phyloP scores from a whole-genome alignment of 2,329 filamentous ascomycete genomes.

The Juglanconis oblonga region DNA sequence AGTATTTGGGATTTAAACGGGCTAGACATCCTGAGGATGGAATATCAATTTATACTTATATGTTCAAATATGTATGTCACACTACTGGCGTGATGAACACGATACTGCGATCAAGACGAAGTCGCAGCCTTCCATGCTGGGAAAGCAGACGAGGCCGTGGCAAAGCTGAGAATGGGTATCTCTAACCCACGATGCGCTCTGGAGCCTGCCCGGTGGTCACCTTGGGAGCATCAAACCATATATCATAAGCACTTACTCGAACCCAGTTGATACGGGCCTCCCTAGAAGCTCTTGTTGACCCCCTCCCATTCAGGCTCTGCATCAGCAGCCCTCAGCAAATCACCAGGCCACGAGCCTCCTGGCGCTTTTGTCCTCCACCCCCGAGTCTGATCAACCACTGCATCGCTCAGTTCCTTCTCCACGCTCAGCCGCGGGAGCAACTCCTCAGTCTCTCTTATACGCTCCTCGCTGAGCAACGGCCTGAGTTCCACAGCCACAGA shows the following conservation, averaged over 20 bases:
- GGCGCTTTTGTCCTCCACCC: conserved; percentile 22
- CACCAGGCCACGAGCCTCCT: conserved; percentile 21
- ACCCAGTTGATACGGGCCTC: too few species aligned
- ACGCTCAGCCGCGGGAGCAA: conserved; percentile 24
- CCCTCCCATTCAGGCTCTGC: conserved; percentile 24
- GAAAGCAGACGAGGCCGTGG: too few species aligned
- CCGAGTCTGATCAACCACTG: conserved; percentile 21
- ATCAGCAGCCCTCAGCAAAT: conserved; percentile 21
- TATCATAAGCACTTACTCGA: background rate
- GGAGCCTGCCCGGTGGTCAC: too few species aligned
- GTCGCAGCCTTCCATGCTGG: too few species aligned
- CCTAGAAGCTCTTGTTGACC: conserved; percentile 23
- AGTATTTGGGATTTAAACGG: conserved; percentile 3
- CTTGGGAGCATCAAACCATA: background rate
- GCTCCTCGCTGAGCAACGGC: background rate
- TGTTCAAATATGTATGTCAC: background rate
- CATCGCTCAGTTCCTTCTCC: conserved; percentile 25
- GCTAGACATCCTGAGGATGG: conserved; percentile 16
- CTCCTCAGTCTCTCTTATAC: conserved; percentile 13
- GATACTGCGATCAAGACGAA: background rate
- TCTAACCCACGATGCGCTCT: too few species aligned
- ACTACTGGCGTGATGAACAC: background rate
- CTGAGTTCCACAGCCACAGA: background rate
- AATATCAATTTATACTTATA: conserved; percentile 3
- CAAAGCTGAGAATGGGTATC: too few species aligned